These are phyloP conservation scores for Daldinia vernicosa DNA, from an alignment of 495 filamentous ascomycete genomes.

Conservation along the genomic window DNA sequence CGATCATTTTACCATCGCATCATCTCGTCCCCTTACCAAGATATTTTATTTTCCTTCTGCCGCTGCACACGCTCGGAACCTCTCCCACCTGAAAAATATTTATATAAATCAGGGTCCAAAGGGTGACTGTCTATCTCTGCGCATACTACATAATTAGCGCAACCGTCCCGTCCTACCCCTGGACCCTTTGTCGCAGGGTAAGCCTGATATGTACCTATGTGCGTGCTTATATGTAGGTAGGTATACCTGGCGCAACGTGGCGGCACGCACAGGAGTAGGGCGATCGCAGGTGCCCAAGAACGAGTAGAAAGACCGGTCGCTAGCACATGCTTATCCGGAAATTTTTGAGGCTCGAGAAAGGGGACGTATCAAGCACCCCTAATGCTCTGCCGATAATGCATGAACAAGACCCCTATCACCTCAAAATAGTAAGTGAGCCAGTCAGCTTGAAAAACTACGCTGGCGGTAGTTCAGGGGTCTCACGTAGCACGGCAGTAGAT, in stretches of 20 bases:
- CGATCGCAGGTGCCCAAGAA: slow-evolving; percentile 47
- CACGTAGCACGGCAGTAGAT: slow-evolving; percentile 2
- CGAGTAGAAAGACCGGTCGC: slow-evolving; percentile 44
- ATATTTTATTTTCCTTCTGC: slow-evolving; percentile 20
- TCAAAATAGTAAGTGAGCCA: slow-evolving; percentile 22
- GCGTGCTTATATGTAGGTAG: not conserved
- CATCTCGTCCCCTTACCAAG: slow-evolving; percentile 21
- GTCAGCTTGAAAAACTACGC: slow-evolving; percentile 1
- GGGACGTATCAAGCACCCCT: slow-evolving; percentile 9
- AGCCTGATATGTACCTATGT: slow-evolving; percentile 5
- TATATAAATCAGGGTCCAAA: slow-evolving; percentile 16
- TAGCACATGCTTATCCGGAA: slow-evolving; percentile 39
- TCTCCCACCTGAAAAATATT: slow-evolving; percentile 19
- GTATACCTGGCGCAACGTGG: slow-evolving; percentile 10
- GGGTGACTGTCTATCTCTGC: slow-evolving; percentile 16
- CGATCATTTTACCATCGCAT: slow-evolving; percentile 17
- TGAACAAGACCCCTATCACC: slow-evolving; percentile 15
- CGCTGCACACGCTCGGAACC: slow-evolving; percentile 32
- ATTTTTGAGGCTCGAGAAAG: slow-evolving; percentile 33
- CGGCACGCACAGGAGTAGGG: slow-evolving; percentile 14
- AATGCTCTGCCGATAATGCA: slow-evolving; percentile 7
- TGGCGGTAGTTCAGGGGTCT: slow-evolving; percentile 20
- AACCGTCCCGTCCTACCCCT: slow-evolving; percentile 23
- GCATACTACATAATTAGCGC: slow-evolving; percentile 26
- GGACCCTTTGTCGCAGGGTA: slow-evolving; percentile 18